phyloP scores from a whole-genome alignment of 2,329 filamentous ascomycete genomes.

The Beauveria rudraprayagi region DNA sequence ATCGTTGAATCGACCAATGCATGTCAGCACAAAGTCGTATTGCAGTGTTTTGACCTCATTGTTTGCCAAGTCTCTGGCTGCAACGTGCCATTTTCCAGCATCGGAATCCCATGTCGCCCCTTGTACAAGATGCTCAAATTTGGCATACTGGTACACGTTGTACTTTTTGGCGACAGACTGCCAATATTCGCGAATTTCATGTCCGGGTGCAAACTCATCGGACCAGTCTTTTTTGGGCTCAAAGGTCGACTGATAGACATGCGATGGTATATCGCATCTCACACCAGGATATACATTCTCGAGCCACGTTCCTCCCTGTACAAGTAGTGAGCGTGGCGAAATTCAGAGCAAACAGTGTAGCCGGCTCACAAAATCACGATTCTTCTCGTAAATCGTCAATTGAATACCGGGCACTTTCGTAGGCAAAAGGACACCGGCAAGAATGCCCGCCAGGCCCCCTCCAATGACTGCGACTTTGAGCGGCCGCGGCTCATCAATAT shows the following conservation, averaged over 20 bases:
- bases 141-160: constrained; percentile 51
- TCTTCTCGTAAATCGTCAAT: constrained; percentile 61
- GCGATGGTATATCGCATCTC: constrained; percentile 59
- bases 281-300: constrained; percentile 56
- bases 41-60: constrained; percentile 34
- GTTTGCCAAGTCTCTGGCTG: background rate
- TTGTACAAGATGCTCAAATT: constrained; percentile 47
- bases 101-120: constrained; percentile 47
- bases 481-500: constrained; percentile 27
- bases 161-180: constrained; percentile 54
- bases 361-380: constrained; percentile 50
- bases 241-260: constrained; percentile 64
- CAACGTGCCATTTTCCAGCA: constrained; percentile 41
- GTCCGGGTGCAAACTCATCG: constrained; percentile 57
- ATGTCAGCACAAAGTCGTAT: constrained; percentile 54
- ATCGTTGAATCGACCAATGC: constrained; percentile 58
- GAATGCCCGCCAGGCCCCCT: constrained; percentile 29
- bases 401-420: constrained; percentile 60
- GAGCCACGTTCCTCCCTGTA: constrained; percentile 44
- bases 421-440: constrained; percentile 57
- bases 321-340: background rate
- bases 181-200: constrained; percentile 62
- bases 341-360: constrained; percentile 8
- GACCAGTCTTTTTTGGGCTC: constrained; percentile 61
- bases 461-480: constrained; percentile 29